Conservation (phyloP, 225 moss, liverwort and hornwort species). For the Asterella californica region DNA sequence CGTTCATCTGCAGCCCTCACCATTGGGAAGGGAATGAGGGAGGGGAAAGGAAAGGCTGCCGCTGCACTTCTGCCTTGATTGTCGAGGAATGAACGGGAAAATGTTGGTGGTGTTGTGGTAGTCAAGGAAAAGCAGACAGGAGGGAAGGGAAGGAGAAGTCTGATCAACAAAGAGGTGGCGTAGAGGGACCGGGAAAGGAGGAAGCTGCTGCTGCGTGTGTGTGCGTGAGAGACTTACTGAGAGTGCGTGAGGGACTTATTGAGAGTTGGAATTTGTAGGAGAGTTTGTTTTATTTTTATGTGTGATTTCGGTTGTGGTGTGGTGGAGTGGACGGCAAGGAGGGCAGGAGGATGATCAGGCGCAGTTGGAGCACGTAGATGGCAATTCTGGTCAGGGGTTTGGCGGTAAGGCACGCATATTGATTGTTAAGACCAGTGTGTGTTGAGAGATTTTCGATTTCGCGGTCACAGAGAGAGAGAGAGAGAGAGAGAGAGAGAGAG, state of each 20-base stretch:
- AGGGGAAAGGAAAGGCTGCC: neutral
- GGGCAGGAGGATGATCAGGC: neutral
- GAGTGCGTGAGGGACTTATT: neutral
- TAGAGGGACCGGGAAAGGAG: neutral
- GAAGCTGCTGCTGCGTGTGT: neutral
- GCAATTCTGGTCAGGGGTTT: conserved; percentile 7
- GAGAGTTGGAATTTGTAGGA: neutral
- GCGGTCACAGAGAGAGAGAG: neutral
- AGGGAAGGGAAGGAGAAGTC: neutral
- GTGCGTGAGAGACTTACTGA: neutral
- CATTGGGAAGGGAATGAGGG: neutral
- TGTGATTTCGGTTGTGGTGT: neutral
- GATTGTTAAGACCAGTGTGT: neutral
- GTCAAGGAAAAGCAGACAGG: neutral
- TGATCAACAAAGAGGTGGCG: neutral
- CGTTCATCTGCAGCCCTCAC: neutral
- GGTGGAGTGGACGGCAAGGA: conserved; percentile 5
- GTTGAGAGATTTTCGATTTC: neutral
- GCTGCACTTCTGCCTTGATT: neutral
- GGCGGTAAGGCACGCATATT: neutral
- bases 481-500: neutral
- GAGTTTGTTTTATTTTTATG: conserved; percentile 4
- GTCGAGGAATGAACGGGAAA: neutral
- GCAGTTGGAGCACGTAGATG: neutral
- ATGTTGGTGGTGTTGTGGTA: neutral